Base-by-base conservation (phyloP, 2,329 filamentous ascomycete species). In the Xylariaceae sp. region DNA sequence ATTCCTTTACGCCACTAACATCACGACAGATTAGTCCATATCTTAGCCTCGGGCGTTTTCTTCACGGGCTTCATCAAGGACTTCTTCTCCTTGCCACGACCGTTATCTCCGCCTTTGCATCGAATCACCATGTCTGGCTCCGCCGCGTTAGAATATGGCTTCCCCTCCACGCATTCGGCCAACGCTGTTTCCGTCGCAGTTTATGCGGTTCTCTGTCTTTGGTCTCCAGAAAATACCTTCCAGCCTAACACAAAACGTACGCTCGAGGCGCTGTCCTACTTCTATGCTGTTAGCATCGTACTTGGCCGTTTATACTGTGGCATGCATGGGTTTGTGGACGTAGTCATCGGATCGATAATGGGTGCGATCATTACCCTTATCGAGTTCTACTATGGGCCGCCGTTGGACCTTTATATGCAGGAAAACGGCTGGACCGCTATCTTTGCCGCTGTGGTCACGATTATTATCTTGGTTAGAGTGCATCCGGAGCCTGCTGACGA, bases 61-160 rank as follows among this genome's bases (percentile, higher is more conserved):
- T 88, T 89, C 72, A 96, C 91, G 52, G 94, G 94, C 53, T 96
- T 96, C 72, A 74, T 97, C 65, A 99, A 99, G 71, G 94, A 99
- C 72, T 81, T 97, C 73, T 84, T 93, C 66, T 97, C 94, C 67
- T 82, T 99, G 15, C 94, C 94, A 11, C 85, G 94, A 23, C 94
- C 94, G 1, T 77, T 97, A 18, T 97, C 92, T 3, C 94, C 94
- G 16, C 94, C 94, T 1, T 80, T 99, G 13, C 87, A 95, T 55
- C 86, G 94, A 47, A 97, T 99, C 70, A 97, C 92, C 62, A 97
- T 97, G 92, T 97, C 93, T 44, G 92, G 92, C 3, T 96, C 91
- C 4, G 92, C 91, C 3, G 92, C 93, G 8, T 82, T 99, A 49
- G 94, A 99, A 70, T 99, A 99, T 70, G 94, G 94, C 16, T 97